phyloP scores from a whole-genome alignment of 1,284 basidiomycete species.

The Ganoderma meredithae region DNA sequence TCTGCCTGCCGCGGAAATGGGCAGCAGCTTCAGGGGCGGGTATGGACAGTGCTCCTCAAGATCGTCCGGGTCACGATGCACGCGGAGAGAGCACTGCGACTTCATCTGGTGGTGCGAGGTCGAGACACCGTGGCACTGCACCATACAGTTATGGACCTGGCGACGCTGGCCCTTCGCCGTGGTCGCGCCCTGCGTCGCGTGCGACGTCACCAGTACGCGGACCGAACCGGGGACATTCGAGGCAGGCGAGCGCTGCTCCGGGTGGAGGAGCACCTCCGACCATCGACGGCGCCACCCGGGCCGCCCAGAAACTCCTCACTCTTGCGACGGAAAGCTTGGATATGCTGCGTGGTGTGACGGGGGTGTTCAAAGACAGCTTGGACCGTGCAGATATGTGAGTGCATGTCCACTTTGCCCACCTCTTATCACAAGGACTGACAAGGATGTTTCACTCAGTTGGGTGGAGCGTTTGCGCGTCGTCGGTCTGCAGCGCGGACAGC shows the following conservation, averaged over 20 bases:
- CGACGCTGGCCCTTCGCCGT: constrained; percentile 39
- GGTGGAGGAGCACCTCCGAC: constrained; percentile 46
- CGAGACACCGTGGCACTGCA: constrained; percentile 31
- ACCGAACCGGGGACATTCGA: constrained; percentile 35
- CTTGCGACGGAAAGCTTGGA: constrained; percentile 92
- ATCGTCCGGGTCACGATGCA: constrained; percentile 18
- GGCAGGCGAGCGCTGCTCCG: constrained; percentile 36
- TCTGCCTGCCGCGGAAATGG: constrained; percentile 85
- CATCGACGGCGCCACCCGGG: constrained; percentile 65
- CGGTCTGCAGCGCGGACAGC: constrained; percentile 69
- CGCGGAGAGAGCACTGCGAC: constrained; percentile 28
- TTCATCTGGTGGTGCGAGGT: constrained; percentile 17
- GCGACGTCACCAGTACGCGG: constrained; percentile 38
- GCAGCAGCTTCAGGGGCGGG: constrained; percentile 47
- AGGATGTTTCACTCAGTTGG: constrained; percentile 57
- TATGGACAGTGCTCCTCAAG: constrained; percentile 19
- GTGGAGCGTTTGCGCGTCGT: constrained; percentile 79
- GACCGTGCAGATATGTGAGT: constrained; percentile 89
- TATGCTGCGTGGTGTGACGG: constrained; percentile 88
- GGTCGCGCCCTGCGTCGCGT: constrained; percentile 44
- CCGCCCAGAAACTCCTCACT: constrained; percentile 83
- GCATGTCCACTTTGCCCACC: constrained; percentile 43
- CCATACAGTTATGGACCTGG: constrained; percentile 42
- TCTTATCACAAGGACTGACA: constrained; percentile 6
- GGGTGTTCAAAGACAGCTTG: constrained; percentile 87